These are phyloP conservation scores for Trametes versicolor DNA, from an alignment of 1,284 basidiomycete species.

Conservation along the genomic window DNA sequence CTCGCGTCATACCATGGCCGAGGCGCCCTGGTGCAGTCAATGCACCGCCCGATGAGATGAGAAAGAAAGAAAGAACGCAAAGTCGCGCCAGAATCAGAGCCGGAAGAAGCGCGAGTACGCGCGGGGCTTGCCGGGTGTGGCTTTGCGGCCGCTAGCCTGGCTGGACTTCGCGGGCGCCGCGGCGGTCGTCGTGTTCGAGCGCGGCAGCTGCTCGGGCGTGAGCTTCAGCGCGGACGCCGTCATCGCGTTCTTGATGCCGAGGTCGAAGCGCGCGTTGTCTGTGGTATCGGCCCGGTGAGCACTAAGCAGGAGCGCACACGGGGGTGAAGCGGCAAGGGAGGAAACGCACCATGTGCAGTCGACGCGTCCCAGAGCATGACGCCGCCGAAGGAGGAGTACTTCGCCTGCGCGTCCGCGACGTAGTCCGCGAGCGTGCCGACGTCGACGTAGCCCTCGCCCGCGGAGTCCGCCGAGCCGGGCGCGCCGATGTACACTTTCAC, in stretches of 20 bases:
- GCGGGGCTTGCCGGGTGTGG: slow-evolving; percentile 16
- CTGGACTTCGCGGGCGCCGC: slow-evolving; percentile 7
- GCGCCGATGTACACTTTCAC: slow-evolving; percentile 71
- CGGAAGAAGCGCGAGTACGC: slow-evolving; percentile 38
- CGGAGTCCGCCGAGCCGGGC: slow-evolving; percentile 58
- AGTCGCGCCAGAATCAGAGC: slow-evolving; percentile 12
- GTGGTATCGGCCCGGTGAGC: slow-evolving; percentile 7
- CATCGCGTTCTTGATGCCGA: slow-evolving; percentile 42
- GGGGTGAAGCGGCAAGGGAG: not conserved
- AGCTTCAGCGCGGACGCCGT: slow-evolving; percentile 32
- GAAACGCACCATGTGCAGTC: slow-evolving; percentile 40
- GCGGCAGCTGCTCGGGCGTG: slow-evolving; percentile 21
- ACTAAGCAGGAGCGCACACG: slow-evolving; percentile 5
- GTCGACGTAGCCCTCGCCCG: slow-evolving; percentile 59
- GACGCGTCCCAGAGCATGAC: slow-evolving; percentile 61
- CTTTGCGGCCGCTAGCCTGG: slow-evolving; percentile 12
- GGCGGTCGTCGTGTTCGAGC: slow-evolving; percentile 17
- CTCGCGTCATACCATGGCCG: slow-evolving; percentile 4
- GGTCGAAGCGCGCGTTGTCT: slow-evolving; percentile 44
- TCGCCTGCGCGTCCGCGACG: slow-evolving; percentile 51
- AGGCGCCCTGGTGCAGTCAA: slow-evolving; percentile 2
- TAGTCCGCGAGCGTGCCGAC: slow-evolving; percentile 55
- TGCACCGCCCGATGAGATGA: not conserved
- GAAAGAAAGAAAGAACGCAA: not conserved
- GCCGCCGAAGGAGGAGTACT: slow-evolving; percentile 71